phyloP scores from a whole-genome alignment of 805 yeast genomes.

The Nakazawaea siamensis region DNA sequence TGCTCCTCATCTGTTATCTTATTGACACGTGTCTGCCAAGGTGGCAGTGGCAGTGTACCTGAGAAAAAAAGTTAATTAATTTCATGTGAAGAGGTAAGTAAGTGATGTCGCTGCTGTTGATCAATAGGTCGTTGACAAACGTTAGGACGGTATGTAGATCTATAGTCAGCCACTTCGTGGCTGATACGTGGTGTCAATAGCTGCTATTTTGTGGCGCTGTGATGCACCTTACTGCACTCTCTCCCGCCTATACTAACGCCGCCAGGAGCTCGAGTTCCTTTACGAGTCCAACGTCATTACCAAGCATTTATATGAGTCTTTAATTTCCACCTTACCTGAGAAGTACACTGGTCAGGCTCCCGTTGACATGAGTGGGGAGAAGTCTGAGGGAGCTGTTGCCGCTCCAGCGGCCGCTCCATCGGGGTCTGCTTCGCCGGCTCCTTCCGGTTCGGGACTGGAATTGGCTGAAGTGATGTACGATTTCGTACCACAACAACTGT shows the following conservation, averaged over 20 bases:
- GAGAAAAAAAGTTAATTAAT: no score
- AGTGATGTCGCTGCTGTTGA: no score
- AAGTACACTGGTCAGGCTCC: conserved; percentile 46
- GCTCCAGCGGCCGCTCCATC: neutral
- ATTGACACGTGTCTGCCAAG: no score
- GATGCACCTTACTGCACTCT: no score
- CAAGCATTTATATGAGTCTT: conserved; percentile 41
- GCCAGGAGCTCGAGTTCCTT: conserved; percentile 66
- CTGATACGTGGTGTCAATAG: no score
- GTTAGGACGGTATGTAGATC: conserved; percentile 41
- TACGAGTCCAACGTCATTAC: conserved; percentile 67
- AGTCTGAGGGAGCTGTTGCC: neutral
- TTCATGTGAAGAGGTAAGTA: no score
- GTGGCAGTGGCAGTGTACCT: no score
- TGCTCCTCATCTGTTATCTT: no score
- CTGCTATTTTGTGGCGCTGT: no score
- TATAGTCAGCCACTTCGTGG: no score
- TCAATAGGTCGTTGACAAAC: conserved; percentile 73
- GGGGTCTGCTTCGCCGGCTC: neutral
- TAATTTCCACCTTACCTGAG: conserved; percentile 46
- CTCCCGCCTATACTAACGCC: conserved; percentile 1
- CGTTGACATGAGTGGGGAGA: conserved; percentile 24
- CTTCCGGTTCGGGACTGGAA: conserved; percentile 16
- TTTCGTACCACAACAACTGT: conserved; percentile 65
- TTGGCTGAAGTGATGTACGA: conserved; percentile 66